Base-by-base conservation (phyloP, 73 alveolate species). In the Blepharisma stoltei region DNA sequence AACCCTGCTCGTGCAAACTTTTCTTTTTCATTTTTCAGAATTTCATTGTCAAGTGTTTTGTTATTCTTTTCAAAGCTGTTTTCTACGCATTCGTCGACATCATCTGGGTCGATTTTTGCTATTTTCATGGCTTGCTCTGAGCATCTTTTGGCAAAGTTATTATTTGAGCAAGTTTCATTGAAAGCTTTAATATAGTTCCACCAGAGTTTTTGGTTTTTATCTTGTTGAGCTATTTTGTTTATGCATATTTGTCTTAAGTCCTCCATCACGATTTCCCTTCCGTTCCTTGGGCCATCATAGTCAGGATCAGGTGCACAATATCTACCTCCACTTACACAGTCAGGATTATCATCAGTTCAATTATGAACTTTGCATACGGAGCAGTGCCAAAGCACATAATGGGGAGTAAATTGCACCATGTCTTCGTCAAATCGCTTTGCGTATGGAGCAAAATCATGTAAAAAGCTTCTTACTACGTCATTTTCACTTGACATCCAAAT, bases 351-450 rank as follows among this genome's bases (percentile, higher is more conserved):
- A 38, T 18, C 27, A 18, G 9, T 69, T 7, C 54, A 53, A 9
- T 67, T 67, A 9, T 53, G 8, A n/a, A 47, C 69, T 70, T 83
- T 86, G 55, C 95, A 82, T 47, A 45, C 37, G 1, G 71, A 50
- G 67, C 91, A 88, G 45, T 67, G 70, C 95, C 95, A 88, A 54
- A 87, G 55, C 11, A 83, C 90, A 43, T 69, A 88, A 55, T 83
- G 87, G 6, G 95, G 95, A 11, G 84, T 77, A 47, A 85, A 38
- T 14, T 52, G 43, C 6, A 81, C 77, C 50, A 73, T 87, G 6
- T 75, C 52, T 6, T 54, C 78, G 1, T 66, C 79, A 37, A 85
- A 81, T 25, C 55, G 47, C 52, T 65, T 20, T 23, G 79, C 89
- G 21, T 54, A 54, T 41, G 73, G 73, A 18, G 68, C 23, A 54